Conservation (phyloP, 2,329 filamentous ascomycete genomes). For the Mariannaea elegans region DNA sequence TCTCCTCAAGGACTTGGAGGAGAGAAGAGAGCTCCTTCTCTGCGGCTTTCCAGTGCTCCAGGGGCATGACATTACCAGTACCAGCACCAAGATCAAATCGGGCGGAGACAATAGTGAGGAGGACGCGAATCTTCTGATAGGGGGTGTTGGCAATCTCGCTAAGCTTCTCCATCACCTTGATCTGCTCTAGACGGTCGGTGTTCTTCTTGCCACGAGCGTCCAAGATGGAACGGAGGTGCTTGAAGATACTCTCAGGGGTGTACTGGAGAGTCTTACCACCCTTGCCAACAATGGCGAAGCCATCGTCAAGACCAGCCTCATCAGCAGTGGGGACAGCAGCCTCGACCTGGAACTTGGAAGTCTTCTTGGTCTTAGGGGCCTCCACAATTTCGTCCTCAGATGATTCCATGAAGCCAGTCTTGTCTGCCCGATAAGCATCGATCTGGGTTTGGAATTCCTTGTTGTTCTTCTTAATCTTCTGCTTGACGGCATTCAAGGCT, state of each 20-base stretch:
- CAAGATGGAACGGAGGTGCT: conserved; percentile 91
- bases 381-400: conserved; percentile 74
- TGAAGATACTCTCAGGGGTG: conserved; percentile 97
- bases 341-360: conserved; percentile 52
- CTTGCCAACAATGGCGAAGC: conserved; percentile 88
- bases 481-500: conserved; percentile 95
- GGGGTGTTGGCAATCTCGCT: conserved; percentile 87
- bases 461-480: conserved; percentile 98
- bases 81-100: conserved; percentile 92
- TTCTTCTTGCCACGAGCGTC: conserved; percentile 99
- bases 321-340: conserved; percentile 50
- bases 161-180: conserved; percentile 96
- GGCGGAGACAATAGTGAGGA: conserved; percentile 90
- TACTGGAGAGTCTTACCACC: conserved; percentile 90
- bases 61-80: conserved; percentile 81
- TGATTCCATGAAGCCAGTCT: conserved; percentile 87
- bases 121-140: conserved; percentile 93
- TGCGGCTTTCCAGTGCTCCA: conserved; percentile 96
- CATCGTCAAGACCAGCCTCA: conserved; percentile 76
- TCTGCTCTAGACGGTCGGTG: conserved; percentile 93
- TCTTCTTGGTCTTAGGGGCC: conserved; percentile 56
- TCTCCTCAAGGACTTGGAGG: conserved; percentile 80
- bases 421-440: conserved; percentile 85
- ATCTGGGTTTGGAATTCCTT: conserved; percentile 92
- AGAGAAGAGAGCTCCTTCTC: conserved; percentile 85